Percentiles rank a stretch among this genome's conserved stretches.
phyloP scores from a whole-genome alignment of 1,139 yeast species.

The Saccharomyces hybrid region DNA sequence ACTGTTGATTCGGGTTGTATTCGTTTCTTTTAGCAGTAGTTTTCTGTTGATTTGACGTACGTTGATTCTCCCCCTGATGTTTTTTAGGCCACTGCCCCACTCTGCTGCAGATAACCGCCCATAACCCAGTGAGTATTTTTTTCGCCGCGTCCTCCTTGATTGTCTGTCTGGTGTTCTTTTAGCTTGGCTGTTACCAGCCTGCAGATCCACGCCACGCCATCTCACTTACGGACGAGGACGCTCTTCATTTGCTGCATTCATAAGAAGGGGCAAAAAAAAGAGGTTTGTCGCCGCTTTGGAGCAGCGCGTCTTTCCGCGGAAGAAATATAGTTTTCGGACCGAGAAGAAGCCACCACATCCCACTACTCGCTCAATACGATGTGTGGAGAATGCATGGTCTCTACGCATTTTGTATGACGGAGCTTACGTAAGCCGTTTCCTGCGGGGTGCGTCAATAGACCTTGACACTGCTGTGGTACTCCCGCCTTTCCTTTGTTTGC shows the following conservation, averaged over 20 bases:
- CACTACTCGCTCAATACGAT: neutral
- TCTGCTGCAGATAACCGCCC: neutral
- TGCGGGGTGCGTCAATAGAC: neutral
- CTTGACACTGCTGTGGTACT: neutral
- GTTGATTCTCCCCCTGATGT: neutral
- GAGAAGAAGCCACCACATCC: neutral
- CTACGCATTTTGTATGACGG: neutral
- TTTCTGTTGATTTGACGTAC: neutral
- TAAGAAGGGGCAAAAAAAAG: neutral
- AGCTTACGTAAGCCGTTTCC: neutral
- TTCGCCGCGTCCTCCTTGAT: neutral
- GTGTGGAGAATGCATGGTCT: neutral
- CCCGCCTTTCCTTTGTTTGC: neutral
- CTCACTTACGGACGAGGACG: neutral
- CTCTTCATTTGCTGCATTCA: neutral
- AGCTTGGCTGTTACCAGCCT: neutral
- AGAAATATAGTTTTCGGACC: neutral
- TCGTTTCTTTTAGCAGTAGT: neutral
- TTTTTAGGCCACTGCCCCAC: neutral
- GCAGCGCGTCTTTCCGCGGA: neutral
- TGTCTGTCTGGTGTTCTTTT: neutral
- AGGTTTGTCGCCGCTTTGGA: neutral
- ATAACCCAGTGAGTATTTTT: neutral
- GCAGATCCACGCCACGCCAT: neutral
- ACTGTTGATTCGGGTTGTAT: neutral